Evolutionary conservation across 2,329 filamentous ascomycete genomes (phyloP), one percentile per base, ranked within the genome.

Genomic region (Lasiodiplodia sp.): DNA sequence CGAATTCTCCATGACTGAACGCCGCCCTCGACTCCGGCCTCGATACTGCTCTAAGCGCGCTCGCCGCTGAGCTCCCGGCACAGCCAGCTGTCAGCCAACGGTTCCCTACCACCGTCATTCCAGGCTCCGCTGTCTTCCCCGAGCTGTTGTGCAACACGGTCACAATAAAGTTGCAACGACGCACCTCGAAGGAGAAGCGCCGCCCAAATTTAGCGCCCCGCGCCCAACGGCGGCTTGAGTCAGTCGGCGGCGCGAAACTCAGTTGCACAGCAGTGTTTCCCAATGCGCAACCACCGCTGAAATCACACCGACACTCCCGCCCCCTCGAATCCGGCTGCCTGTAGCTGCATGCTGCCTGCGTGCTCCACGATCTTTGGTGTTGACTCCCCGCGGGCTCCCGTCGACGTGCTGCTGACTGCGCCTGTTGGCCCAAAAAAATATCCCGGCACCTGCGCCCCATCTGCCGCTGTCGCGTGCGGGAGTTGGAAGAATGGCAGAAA

Each of bases 121-220:
- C 28, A 12, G 23, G 23, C 8, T 25, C 23, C 10, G 1, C n/a
- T 28, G 38, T 40, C 37, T 47, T 8, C 47, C 57, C 55, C 57
- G 57, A 47, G 18, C 58, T 64, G 60, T 18, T 12, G 60, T 64
- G 60, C 60, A 64, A 64, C 60, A 14, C 58, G 37, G 57, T 34
- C 55, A 40, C 51, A 53, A 52, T 64, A 64, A 52, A 64, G 60
- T 64, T 53, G 60, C n/a, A 64, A 38, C 47, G 44, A 63, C 60
- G 60, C 60, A 25, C 7, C 60, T 18, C 10, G 21, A 63, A 63
- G 60, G 44, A 28, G 38, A 60, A 47, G 57, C 57, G 57, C 57
- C 57, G 40, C 58, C 58, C 58, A 63, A 63, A 63, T 47, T 63
- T 63, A 63, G 58, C 58, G 14, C 44, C 14, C 14, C 8, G 5